phyloP scores from a whole-genome alignment of 176 grass and related monocot species.

The Dendrocalamus sinicus region DNA sequence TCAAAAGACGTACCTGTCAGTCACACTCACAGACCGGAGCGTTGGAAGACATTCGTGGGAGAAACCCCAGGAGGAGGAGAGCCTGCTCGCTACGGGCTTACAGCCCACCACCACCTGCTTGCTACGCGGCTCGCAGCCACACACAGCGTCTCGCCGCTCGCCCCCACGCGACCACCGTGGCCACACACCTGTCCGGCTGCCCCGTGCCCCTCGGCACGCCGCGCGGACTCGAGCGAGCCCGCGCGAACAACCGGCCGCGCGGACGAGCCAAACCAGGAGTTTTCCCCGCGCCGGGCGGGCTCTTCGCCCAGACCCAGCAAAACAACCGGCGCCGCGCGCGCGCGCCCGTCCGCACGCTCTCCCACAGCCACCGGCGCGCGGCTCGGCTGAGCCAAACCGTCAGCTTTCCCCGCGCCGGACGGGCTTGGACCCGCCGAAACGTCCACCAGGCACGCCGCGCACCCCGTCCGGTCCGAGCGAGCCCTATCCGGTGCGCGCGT shows the following conservation, averaged over 20 bases:
- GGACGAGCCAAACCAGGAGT: constrained; percentile 18
- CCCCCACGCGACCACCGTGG: not conserved
- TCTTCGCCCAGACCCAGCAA: too few species aligned
- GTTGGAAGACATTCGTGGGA: not conserved
- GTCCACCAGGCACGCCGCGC: too few species aligned
- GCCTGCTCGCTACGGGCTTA: too few species aligned
- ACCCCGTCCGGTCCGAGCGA: not conserved
- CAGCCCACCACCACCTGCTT: not conserved
- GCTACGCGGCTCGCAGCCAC: not conserved
- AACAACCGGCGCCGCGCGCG: not conserved
- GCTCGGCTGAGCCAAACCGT: not conserved
- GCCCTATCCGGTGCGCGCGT: constrained; percentile 40
- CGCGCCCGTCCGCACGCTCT: too few species aligned
- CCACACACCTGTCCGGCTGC: constrained; percentile 19
- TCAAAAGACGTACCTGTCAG: not conserved
- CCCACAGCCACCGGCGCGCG: too few species aligned
- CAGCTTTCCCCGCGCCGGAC: too few species aligned
- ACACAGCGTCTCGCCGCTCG: not conserved
- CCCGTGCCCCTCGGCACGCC: not conserved
- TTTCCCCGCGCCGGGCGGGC: too few species aligned
- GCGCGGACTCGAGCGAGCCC: not conserved
- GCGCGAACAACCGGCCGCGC: not conserved
- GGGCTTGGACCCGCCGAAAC: too few species aligned
- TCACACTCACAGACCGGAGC: not conserved
- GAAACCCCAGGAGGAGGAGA: not conserved